Conservation (phyloP, 2,329 filamentous ascomycete genomes). For the Colletotrichum karsti region DNA sequence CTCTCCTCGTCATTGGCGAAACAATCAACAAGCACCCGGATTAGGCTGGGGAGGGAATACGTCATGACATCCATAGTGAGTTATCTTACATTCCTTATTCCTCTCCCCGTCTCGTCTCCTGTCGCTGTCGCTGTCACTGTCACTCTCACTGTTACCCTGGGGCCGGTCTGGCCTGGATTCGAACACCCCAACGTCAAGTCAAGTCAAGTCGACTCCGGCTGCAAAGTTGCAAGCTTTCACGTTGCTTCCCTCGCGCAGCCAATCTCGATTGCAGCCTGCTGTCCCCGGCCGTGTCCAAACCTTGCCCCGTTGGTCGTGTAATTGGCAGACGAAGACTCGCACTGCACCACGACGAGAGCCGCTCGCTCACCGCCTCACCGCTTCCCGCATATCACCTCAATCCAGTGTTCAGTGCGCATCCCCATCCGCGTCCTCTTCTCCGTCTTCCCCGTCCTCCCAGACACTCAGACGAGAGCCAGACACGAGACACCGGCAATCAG, state of each 20-base stretch:
- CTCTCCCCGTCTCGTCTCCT: background rate
- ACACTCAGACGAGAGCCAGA: slow-evolving; percentile 22
- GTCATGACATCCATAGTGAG: slow-evolving; percentile 45
- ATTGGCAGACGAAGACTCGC: slow-evolving; percentile 25
- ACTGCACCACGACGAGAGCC: slow-evolving; percentile 19
- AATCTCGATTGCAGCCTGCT: slow-evolving; percentile 28
- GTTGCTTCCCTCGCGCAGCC: slow-evolving; percentile 1
- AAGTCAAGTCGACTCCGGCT: background rate
- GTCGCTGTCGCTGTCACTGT: background rate
- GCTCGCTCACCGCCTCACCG: slow-evolving; percentile 30
- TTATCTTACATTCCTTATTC: slow-evolving; percentile 10
- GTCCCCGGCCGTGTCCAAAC: slow-evolving; percentile 9
- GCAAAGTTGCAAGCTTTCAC: slow-evolving; percentile 15
- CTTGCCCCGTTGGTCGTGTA: slow-evolving; percentile 5
- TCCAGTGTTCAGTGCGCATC: slow-evolving; percentile 29
- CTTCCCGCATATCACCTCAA: slow-evolving; percentile 30
- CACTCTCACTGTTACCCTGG: background rate
- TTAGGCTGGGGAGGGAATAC: slow-evolving; percentile 27
- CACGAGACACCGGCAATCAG: slow-evolving; percentile 28
- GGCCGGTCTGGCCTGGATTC: too few species aligned
- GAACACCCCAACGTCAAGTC: too few species aligned
- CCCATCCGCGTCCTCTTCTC: slow-evolving; percentile 9
- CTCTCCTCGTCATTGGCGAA: slow-evolving; percentile 25
- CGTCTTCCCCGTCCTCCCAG: slow-evolving; percentile 24
- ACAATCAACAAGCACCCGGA: slow-evolving; percentile 17